phyloP scores from a whole-genome alignment of 192 early-diverging fungal species.

The Cladochytrium replicatum region DNA sequence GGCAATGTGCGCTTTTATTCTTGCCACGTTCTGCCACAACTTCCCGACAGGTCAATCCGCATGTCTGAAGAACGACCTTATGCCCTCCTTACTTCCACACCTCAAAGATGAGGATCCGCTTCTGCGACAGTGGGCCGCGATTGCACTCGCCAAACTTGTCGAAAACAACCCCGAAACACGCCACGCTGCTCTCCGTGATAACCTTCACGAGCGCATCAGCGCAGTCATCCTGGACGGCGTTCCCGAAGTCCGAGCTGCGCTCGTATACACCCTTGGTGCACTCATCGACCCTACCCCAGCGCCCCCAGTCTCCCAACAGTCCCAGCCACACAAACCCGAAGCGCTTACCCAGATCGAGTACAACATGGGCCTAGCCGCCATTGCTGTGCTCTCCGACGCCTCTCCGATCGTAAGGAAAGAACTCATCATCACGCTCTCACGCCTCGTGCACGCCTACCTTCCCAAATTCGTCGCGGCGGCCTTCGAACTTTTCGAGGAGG shows the following conservation, averaged over 20 bases:
- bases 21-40: slow-evolving; percentile 85
- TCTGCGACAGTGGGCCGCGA: slow-evolving; percentile 78
- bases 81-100: slow-evolving; percentile 55
- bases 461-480: slow-evolving; percentile 58
- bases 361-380: slow-evolving; percentile 58
- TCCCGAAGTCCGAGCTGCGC: slow-evolving; percentile 73
- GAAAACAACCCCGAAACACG: slow-evolving; percentile 65
- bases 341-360: slow-evolving; percentile 50
- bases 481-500: slow-evolving; percentile 39
- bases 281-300: slow-evolving; percentile 31
- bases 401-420: slow-evolving; percentile 86
- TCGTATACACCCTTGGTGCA: slow-evolving; percentile 69
- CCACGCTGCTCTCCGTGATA: slow-evolving; percentile 42
- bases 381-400: slow-evolving; percentile 64
- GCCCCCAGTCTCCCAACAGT: too few relatives aligned
- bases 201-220: slow-evolving; percentile 53
- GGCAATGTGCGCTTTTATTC: slow-evolving; percentile 93
- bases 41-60: slow-evolving; percentile 75
- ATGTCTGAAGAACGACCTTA: slow-evolving; percentile 60
- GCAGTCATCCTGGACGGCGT: slow-evolving; percentile 53
- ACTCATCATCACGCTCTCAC: slow-evolving; percentile 65
- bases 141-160: slow-evolving; percentile 83
- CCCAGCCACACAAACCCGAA: too few relatives aligned
- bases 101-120: slow-evolving; percentile 62
- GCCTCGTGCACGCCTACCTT: slow-evolving; percentile 59